Evolutionary conservation across 2,329 filamentous ascomycete species (phyloP).

Genomic region (Aspergillus floridensis): DNA sequence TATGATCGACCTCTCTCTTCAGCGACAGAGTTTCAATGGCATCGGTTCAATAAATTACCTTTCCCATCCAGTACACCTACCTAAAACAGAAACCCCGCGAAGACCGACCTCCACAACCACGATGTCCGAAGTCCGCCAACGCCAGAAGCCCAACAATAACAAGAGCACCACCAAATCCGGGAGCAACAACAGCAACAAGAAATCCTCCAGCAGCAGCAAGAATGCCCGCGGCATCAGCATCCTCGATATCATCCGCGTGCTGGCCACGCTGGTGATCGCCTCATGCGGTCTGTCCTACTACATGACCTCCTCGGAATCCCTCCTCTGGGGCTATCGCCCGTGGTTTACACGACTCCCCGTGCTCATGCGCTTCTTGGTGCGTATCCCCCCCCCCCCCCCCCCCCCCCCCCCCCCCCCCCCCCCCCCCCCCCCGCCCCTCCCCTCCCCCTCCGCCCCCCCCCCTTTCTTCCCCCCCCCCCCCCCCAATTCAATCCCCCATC

Average conservation of each 20-base stretch:
- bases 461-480: background rate
- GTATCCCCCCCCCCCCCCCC: conserved; percentile 25
- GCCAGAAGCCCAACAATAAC: conserved; percentile 20
- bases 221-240: conserved; percentile 38
- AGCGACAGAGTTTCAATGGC: background rate
- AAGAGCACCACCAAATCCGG: conserved; percentile 4
- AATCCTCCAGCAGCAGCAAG: conserved; percentile 9
- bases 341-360: conserved; percentile 59
- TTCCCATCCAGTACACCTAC: background rate
- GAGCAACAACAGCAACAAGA: conserved; percentile 4
- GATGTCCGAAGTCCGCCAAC: conserved; percentile 34
- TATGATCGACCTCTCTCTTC: background rate
- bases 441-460: background rate
- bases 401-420: background rate
- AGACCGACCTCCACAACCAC: background rate
- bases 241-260: conserved; percentile 67
- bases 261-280: conserved; percentile 64
- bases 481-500: background rate
- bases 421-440: background rate
- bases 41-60: background rate
- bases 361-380: conserved; percentile 62
- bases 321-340: conserved; percentile 66
- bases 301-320: conserved; percentile 66
- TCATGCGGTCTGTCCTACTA: conserved; percentile 73
- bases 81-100: background rate